These are phyloP conservation scores for Lichtheimia ramosa DNA, from an alignment of 371 early-diverging fungal species.

Conservation along the genomic window DNA sequence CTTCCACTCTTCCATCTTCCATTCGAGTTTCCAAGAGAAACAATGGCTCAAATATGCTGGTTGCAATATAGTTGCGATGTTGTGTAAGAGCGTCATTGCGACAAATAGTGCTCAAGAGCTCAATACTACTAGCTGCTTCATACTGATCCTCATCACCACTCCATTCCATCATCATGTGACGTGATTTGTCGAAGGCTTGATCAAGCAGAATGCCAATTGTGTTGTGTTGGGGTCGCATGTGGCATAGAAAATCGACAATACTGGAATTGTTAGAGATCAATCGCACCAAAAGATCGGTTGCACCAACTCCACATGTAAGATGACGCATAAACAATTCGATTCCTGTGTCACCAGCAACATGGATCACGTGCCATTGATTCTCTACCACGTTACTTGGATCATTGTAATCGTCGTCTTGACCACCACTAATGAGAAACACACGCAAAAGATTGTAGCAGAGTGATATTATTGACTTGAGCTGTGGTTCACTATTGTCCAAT, in stretches of 20 bases:
- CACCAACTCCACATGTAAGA: constrained; percentile 27
- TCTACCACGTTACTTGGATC: constrained; percentile 4
- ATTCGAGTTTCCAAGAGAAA: constrained; percentile 21
- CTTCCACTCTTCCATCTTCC: constrained; percentile 5
- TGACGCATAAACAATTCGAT: constrained; percentile 28
- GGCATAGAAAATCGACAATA: constrained; percentile 13
- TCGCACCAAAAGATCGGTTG: constrained; percentile 25
- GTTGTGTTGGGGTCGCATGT: constrained; percentile 7
- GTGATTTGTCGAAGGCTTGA: constrained; percentile 6
- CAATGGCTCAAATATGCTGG: constrained; percentile 4
- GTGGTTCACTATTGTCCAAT: constrained; percentile 9
- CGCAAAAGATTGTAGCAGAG: constrained; percentile 32
- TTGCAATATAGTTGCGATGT: constrained; percentile 19
- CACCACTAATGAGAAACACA: constrained; percentile 22
- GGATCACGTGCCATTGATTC: constrained; percentile 24
- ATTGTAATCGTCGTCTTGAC: constrained; percentile 7
- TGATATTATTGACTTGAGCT: constrained; percentile 19
- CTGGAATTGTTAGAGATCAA: constrained; percentile 18
- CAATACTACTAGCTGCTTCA: constrained; percentile 16
- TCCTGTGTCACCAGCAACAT: constrained; percentile 23
- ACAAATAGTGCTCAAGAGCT: constrained; percentile 21
- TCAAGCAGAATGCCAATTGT: constrained; percentile 13
- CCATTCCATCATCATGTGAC: not conserved
- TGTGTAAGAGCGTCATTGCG: constrained; percentile 10
- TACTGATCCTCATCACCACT: constrained; percentile 2